A percentile compares a stretch with the other conserved stretches of the same genome.
Conservation (phyloP, 345 rosid genomes). For the Geranium brycei region DNA sequence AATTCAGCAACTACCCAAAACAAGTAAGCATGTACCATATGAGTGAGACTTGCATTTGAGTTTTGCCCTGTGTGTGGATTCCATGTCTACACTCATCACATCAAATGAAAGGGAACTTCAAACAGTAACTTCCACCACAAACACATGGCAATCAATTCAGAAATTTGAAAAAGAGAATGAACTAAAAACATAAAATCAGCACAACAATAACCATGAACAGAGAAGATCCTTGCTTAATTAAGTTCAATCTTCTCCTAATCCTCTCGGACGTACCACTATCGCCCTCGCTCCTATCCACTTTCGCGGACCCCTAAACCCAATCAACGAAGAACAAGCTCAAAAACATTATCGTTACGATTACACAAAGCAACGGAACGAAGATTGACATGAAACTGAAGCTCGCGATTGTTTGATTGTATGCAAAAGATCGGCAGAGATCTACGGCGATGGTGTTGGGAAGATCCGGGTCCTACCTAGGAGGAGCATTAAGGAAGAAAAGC, state of each 20-base stretch:
- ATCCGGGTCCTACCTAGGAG: too few species aligned
- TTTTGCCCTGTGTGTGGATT: slow-evolving; percentile 72
- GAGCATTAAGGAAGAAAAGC: too few species aligned
- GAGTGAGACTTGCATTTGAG: slow-evolving; percentile 37
- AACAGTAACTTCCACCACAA: background rate
- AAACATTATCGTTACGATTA: background rate
- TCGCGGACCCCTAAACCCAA: slow-evolving; percentile 47
- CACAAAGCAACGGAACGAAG: background rate
- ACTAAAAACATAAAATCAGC: background rate
- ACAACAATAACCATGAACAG: slow-evolving; percentile 48
- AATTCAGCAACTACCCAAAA: background rate
- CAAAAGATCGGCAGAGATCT: background rate
- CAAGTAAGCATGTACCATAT: background rate
- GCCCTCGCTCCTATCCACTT: slow-evolving; percentile 51
- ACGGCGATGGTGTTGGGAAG: too few species aligned
- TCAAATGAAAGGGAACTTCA: background rate
- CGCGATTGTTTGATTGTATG: background rate
- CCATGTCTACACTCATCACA: slow-evolving; percentile 54
- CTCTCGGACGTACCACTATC: slow-evolving; percentile 57
- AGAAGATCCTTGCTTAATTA: slow-evolving; percentile 62
- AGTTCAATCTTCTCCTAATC: slow-evolving; percentile 79
- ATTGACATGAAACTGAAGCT: background rate
- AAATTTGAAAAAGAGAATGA: background rate
- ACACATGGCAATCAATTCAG: background rate
- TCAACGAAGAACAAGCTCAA: background rate